Conservation (phyloP, 345 rosid species). For the Lumnitzera littorea region DNA sequence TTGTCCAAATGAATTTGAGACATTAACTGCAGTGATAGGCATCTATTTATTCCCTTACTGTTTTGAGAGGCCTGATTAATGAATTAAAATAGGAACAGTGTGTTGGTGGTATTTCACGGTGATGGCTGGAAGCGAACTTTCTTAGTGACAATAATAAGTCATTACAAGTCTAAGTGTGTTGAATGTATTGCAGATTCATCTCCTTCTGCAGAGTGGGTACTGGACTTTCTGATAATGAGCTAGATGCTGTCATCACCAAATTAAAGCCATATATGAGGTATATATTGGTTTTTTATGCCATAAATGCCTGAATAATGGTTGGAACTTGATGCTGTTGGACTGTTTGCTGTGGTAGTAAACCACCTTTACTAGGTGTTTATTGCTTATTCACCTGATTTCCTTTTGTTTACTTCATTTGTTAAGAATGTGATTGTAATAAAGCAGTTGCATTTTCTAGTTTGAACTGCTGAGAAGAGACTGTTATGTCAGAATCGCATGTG, state of each 20-base stretch:
- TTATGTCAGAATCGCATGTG: no score
- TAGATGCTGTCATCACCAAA: constrained; percentile 65
- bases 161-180: not conserved
- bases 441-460: no score
- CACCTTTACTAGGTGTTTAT: no score
- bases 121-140: not conserved
- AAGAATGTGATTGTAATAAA: no score
- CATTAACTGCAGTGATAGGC: not conserved
- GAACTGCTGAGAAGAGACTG: no score
- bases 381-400: no score
- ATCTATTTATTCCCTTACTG: not conserved
- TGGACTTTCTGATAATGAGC: constrained; percentile 86
- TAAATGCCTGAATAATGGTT: not conserved
- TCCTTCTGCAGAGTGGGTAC: constrained; percentile 98
- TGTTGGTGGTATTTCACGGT: not conserved
- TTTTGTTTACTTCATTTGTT: no score
- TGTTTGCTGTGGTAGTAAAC: no score
- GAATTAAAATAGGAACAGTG: not conserved
- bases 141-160: not conserved
- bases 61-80: not conserved
- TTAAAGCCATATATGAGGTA: constrained; percentile 94
- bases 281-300: not conserved
- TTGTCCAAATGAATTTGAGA: no score
- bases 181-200: constrained; percentile 56
- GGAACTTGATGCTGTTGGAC: no score